Conservation (phyloP, 2,329 filamentous ascomycete genomes). For the Cadophora sp. region DNA sequence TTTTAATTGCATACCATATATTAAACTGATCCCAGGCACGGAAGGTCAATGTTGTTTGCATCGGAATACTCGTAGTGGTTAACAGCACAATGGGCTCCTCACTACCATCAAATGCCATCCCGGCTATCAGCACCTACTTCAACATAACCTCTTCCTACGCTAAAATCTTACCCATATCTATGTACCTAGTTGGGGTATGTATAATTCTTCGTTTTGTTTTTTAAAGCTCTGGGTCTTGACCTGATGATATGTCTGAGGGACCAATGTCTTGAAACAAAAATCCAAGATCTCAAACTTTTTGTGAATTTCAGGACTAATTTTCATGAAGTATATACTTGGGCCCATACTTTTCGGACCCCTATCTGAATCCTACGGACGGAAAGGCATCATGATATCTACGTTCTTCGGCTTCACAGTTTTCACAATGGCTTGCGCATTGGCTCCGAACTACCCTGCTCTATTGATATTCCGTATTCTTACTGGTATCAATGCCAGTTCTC, state of each 20-base stretch:
- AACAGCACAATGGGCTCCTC: conserved; percentile 73
- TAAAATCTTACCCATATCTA: conserved; percentile 63
- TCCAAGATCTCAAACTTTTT: too few relatives aligned
- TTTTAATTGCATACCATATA: neutral
- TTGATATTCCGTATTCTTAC: conserved; percentile 68
- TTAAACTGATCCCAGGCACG: conserved; percentile 49
- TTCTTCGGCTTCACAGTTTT: conserved; percentile 73
- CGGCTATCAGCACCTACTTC: conserved; percentile 64
- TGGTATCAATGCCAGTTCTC: conserved; percentile 62
- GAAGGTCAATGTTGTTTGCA: conserved; percentile 61
- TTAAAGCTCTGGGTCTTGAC: too few relatives aligned
- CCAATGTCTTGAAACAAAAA: too few relatives aligned
- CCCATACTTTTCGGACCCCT: conserved; percentile 69
- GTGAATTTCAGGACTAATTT: too few relatives aligned
- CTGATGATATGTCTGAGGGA: too few relatives aligned
- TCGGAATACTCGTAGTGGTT: conserved; percentile 65
- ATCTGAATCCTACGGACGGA: conserved; percentile 68
- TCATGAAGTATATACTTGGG: conserved; percentile 55
- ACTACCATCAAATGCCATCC: conserved; percentile 68
- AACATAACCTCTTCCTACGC: conserved; percentile 53
- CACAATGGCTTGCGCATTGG: conserved; percentile 67
- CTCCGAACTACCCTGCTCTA: conserved; percentile 66
- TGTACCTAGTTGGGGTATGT: conserved; percentile 62
- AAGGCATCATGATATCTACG: conserved; percentile 65
- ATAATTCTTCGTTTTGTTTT: too few relatives aligned